Percentiles rank a stretch among this genome's conserved stretches.
Conservation (phyloP, 176 grass and related monocot species). For the Secale cereale region DNA sequence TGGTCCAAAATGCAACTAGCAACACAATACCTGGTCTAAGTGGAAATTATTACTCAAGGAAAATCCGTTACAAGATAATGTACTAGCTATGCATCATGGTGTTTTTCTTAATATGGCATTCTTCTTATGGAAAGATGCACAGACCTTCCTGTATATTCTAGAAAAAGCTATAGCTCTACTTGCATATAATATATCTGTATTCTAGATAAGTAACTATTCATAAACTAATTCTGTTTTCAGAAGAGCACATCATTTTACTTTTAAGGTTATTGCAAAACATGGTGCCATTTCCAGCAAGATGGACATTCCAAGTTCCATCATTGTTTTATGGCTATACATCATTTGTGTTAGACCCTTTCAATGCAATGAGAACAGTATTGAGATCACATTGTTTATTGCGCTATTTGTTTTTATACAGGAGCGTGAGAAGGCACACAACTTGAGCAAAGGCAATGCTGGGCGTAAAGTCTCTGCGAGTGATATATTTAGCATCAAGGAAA, state of each 20-base stretch:
- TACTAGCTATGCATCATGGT: background rate
- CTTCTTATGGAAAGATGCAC: background rate
- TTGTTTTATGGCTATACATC: background rate
- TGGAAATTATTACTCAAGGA: background rate
- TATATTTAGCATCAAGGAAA: conserved; percentile 37
- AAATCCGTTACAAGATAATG: background rate
- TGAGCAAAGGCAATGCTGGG: conserved; percentile 1
- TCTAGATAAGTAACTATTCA: background rate
- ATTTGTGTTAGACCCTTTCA: background rate
- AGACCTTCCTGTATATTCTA: background rate
- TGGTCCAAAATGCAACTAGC: background rate
- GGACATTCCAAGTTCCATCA: background rate
- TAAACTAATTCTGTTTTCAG: background rate
- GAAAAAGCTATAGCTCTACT: background rate
- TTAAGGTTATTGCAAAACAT: background rate
- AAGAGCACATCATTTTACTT: background rate
- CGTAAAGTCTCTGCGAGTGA: conserved; percentile 28
- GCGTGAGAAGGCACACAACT: background rate
- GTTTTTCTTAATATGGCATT: background rate
- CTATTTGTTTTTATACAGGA: conserved; percentile 22
- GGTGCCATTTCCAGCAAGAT: background rate
- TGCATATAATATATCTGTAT: background rate
- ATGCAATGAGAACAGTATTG: background rate
- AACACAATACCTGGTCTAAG: background rate
- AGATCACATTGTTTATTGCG: background rate